These are phyloP conservation scores for Mayamaea pseudoterrestris DNA, from an alignment of 108 stramenopile genomes.

Conservation along the genomic window DNA sequence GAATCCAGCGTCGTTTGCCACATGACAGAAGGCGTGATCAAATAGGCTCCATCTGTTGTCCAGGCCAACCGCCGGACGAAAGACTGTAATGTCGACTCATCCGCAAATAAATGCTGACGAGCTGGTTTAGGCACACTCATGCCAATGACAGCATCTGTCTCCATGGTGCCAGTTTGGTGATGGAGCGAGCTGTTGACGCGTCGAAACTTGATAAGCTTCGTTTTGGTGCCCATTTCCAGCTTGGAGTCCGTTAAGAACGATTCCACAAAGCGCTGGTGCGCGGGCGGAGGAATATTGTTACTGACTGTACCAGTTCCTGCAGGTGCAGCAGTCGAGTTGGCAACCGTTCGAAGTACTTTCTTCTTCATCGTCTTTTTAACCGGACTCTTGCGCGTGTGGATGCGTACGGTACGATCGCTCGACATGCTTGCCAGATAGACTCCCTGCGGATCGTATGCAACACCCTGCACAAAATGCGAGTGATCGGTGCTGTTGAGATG, in stretches of 20 bases:
- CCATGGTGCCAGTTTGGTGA: background rate
- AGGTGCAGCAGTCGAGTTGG: too few relatives aligned
- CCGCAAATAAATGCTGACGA: constrained; percentile 60
- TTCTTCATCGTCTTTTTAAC: constrained; percentile 26
- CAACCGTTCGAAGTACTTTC: constrained; percentile 19
- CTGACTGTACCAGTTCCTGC: background rate
- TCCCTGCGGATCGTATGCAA: constrained; percentile 74
- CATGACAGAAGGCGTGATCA: constrained; percentile 84
- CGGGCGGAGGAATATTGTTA: constrained; percentile 15
- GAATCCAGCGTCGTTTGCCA: constrained; percentile 77
- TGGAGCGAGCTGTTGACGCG: constrained; percentile 3
- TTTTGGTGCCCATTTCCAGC: constrained; percentile 22
- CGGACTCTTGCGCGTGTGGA: constrained; percentile 49
- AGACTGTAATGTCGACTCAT: constrained; percentile 75
- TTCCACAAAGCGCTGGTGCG: constrained; percentile 18
- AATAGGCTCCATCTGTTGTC: constrained; percentile 84
- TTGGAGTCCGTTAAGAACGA: constrained; percentile 22
- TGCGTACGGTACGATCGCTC: constrained; percentile 74
- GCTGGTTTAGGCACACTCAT: background rate
- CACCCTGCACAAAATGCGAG: constrained; percentile 79
- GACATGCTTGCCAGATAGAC: constrained; percentile 78
- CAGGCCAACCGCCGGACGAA: constrained; percentile 88
- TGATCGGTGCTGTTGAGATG: constrained; percentile 61
- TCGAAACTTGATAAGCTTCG: constrained; percentile 26
- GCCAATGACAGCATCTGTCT: background rate